phyloP scores from a whole-genome alignment of 306 rosid species.

The Trifolium dubium region DNA sequence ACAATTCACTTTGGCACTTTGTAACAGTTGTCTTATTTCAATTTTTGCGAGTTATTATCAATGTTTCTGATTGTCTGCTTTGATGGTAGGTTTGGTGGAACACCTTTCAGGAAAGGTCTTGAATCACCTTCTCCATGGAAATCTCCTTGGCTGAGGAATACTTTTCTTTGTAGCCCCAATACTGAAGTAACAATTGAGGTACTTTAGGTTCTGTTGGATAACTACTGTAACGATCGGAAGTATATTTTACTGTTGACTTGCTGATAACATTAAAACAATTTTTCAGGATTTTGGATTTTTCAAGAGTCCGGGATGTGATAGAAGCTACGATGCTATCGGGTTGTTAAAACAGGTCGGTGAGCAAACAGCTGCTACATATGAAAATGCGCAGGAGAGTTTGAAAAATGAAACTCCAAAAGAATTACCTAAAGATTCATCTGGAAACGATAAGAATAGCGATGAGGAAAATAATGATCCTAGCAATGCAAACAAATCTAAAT shows the following conservation, averaged over 20 bases:
- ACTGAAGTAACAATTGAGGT: constrained; percentile 82
- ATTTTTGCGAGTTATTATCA: constrained; percentile 23
- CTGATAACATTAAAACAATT: constrained; percentile 26
- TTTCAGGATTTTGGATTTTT: constrained; percentile 81
- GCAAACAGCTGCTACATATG: constrained; percentile 83
- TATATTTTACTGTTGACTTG: constrained; percentile 8
- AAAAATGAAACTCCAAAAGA: constrained; percentile 70
- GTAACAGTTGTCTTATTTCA: background rate
- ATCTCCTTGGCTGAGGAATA: constrained; percentile 87
- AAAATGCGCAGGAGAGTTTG: constrained; percentile 77
- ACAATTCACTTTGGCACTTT: background rate
- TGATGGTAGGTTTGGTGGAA: constrained; percentile 65
- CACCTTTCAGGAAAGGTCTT: constrained; percentile 79
- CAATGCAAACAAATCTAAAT: constrained; percentile 47
- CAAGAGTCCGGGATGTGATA: constrained; percentile 83
- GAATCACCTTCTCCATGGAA: constrained; percentile 98
- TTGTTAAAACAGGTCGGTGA: constrained; percentile 80
- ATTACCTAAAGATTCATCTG: constrained; percentile 38
- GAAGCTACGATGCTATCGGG: constrained; percentile 87
- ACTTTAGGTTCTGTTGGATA: constrained; percentile 36
- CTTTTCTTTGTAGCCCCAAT: constrained; percentile 70
- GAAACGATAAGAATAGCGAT: constrained; percentile 39
- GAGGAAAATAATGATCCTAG: constrained; percentile 42
- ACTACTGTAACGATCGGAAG: constrained; percentile 8
- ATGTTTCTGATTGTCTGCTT: constrained; percentile 39